Base-by-base conservation (phyloP, 2,329 filamentous ascomycete species). In the Zymoseptoria crescenta region DNA sequence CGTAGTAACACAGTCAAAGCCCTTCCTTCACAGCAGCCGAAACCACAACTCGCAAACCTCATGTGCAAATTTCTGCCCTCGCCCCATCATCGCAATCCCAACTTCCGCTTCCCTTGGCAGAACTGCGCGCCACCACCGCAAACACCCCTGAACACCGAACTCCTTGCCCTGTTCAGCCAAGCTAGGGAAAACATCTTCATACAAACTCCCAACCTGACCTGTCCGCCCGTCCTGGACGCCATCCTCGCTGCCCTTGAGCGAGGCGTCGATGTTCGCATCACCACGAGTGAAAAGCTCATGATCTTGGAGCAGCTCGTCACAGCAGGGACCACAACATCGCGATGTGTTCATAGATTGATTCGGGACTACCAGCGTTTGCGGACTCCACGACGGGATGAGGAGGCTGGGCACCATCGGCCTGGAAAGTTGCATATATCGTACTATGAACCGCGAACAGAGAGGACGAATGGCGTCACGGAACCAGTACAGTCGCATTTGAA, bases 231-330 rank as follows among this genome's bases (percentile, higher is more conserved):
- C 0, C 74, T 91, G 0, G 73, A 80, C 0, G 83, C 82, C 0
- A 71, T 95, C 0, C 65, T 87, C 0, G 74, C 74, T 0, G 87
- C 87, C 0, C 74, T 93, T 0, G 65, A 74, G 3, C 80, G 88
- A 0, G 88, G 89, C 1, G 81, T 94, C 9, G 73, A 87, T 56
- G 83, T 95, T 69, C 61, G 59, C 19, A 66, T 74, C n/a, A 57
- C 69, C 7, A 74, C 72, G 9, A 72, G 69, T 58, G 70, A 68
- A 54, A 62, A 59, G n/a, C 66, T 74, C 29, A 73, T 71, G 65
- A 68, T 88, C 16, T 74, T 89, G 29, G 90, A 95, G 74, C 90
- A 95, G 71, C 76, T 94, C n/a, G 77, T 90, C 24, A 94, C 89
- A 0, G 86, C 88, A 0, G 87, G 87, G 0, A 91, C 87, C 0